Evolutionary conservation across 495 filamentous ascomycete genomes (phyloP).

Genomic region (Recurvomyces mirabilis): DNA sequence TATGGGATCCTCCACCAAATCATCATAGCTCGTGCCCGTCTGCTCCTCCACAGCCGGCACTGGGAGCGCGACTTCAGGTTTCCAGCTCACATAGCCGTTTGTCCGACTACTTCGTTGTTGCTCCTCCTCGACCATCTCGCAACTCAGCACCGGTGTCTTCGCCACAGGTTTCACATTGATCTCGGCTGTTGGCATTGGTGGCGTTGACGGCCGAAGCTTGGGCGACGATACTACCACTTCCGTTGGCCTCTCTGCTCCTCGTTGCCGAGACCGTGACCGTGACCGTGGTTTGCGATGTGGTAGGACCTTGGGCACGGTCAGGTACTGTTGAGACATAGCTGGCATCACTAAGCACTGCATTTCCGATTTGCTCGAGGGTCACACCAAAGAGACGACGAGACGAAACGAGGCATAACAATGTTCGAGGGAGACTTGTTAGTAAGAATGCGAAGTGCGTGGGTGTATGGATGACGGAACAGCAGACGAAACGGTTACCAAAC

Average conservation of each 20-base stretch:
- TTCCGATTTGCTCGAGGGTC: too few species aligned
- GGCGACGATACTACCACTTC: slow-evolving; percentile 8
- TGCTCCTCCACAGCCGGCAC: slow-evolving; percentile 6
- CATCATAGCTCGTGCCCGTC: slow-evolving; percentile 20
- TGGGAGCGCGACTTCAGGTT: neutral
- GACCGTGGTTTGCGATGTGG: slow-evolving; percentile 18
- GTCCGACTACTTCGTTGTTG: slow-evolving; percentile 2
- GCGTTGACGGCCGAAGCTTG: slow-evolving; percentile 12
- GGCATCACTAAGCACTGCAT: slow-evolving; percentile 9
- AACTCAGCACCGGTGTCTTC: neutral
- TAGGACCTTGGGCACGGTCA: slow-evolving; percentile 19
- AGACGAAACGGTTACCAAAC: neutral
- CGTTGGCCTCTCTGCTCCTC: slow-evolving; percentile 1
- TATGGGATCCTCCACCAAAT: slow-evolving; percentile 16
- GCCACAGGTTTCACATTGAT: slow-evolving; percentile 2
- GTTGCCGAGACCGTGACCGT: slow-evolving; percentile 13
- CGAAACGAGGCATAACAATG: too few species aligned
- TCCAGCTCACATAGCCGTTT: neutral
- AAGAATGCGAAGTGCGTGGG: neutral
- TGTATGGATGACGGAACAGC: neutral
- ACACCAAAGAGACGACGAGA: too few species aligned
- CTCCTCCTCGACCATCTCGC: neutral
- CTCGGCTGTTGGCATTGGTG: slow-evolving; percentile 12
- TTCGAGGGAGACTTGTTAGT: too few species aligned
- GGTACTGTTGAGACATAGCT: slow-evolving; percentile 14